A percentile compares a stretch with the other conserved stretches of the same genome.
Conservation (phyloP, 306 rosid species). For the Carpinus fangiana region DNA sequence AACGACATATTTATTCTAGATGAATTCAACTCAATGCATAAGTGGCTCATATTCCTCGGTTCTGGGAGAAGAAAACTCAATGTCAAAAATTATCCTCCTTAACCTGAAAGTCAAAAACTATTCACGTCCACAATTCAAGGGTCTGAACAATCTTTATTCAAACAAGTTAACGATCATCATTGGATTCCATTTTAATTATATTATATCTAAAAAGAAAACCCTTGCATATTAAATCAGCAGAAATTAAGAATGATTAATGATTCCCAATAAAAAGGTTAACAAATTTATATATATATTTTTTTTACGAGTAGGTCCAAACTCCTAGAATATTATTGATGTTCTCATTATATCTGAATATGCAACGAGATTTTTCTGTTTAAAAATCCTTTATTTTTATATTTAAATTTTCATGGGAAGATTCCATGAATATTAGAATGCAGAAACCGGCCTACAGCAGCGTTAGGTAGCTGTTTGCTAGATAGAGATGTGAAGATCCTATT, state of each 20-base stretch:
- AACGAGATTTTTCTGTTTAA: slow-evolving; percentile 1
- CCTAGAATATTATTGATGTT: slow-evolving; percentile 8
- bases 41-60: no score
- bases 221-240: background rate
- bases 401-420: background rate
- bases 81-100: no score
- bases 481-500: background rate
- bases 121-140: no score
- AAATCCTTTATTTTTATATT: background rate
- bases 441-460: slow-evolving; percentile 33
- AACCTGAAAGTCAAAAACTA: no score
- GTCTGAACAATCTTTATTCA: no score
- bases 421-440: slow-evolving; percentile 17
- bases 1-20: no score
- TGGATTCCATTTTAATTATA: background rate
- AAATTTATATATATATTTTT: no score
- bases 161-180: background rate
- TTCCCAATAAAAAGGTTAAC: background rate
- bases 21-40: no score
- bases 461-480: slow-evolving; percentile 30
- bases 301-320: background rate
- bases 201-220: background rate
- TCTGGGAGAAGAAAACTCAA: no score
- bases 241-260: background rate
- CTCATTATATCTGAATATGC: background rate